Evolutionary conservation across 306 rosid genomes (phyloP).

Genomic region (Cucurbita ficifolia): DNA sequence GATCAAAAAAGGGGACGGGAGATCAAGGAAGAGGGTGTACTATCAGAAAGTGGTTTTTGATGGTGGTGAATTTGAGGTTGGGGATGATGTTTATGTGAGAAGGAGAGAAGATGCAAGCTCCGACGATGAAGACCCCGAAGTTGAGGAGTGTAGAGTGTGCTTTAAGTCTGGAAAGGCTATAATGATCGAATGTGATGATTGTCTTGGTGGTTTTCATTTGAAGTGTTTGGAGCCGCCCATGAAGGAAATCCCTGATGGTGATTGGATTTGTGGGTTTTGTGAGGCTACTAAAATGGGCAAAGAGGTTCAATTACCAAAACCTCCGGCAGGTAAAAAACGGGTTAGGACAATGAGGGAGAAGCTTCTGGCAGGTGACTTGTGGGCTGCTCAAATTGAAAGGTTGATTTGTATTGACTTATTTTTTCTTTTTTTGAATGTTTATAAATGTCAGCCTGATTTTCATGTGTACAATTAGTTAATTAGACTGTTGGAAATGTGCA

Average conservation of each 20-base stretch:
- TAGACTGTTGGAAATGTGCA: conserved; percentile 18
- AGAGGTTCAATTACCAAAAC: conserved; percentile 33
- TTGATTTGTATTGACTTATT: not conserved
- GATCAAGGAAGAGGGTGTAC: conserved; percentile 25
- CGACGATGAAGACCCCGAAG: conserved; percentile 48
- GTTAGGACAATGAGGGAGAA: conserved; percentile 66
- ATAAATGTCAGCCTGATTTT: not conserved
- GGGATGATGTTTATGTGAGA: conserved; percentile 62
- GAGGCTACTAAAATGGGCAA: conserved; percentile 54
- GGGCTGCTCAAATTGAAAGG: conserved; percentile 75
- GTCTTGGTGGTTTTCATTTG: conserved; percentile 78
- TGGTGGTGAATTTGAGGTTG: conserved; percentile 70
- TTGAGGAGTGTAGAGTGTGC: conserved; percentile 71
- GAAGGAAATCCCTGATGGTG: conserved; percentile 75
- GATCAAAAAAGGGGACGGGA: not conserved
- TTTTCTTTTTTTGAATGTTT: not conserved
- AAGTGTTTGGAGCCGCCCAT: conserved; percentile 72
- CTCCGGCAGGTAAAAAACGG: conserved; percentile 52
- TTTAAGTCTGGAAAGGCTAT: conserved; percentile 34
- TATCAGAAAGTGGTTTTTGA: conserved; percentile 66
- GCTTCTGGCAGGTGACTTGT: conserved; percentile 67
- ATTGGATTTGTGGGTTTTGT: conserved; percentile 68
- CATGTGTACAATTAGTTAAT: not conserved
- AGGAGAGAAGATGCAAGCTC: conserved; percentile 63
- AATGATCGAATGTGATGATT: conserved; percentile 90